These are phyloP conservation scores for Saccharomycopsis amapae DNA, from an alignment of 805 yeast genomes.

Conservation along the genomic window DNA sequence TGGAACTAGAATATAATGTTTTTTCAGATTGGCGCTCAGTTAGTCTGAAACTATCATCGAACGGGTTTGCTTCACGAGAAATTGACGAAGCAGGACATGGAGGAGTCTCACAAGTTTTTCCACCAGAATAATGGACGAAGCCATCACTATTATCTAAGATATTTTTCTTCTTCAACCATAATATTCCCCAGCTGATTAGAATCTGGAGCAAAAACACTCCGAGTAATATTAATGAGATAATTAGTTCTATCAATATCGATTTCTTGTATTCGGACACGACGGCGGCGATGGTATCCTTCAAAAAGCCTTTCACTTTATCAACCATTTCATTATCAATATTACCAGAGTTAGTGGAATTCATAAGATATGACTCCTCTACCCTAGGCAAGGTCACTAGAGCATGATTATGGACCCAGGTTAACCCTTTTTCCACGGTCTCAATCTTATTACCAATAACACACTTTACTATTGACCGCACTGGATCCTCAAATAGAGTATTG, in stretches of 20 bases:
- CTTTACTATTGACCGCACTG: slow-evolving; percentile 60
- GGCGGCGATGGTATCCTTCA: slow-evolving; percentile 25
- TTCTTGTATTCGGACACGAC: slow-evolving; percentile 31
- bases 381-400: slow-evolving; percentile 53
- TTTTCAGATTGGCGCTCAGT: too few species aligned
- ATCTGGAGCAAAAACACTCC: slow-evolving; percentile 44
- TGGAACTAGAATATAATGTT: too few species aligned
- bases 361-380: slow-evolving; percentile 29
- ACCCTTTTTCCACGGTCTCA: slow-evolving; percentile 55
- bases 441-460: slow-evolving; percentile 78
- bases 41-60: too few species aligned
- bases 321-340: slow-evolving; percentile 5
- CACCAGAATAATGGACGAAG: not conserved
- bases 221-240: slow-evolving; percentile 38
- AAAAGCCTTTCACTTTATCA: slow-evolving; percentile 21
- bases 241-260: slow-evolving; percentile 39
- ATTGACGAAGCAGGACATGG: too few species aligned
- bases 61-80: too few species aligned
- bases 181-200: slow-evolving; percentile 30
- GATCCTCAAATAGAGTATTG: slow-evolving; percentile 55
- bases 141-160: slow-evolving; percentile 2
- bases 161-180: slow-evolving; percentile 2
- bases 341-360: slow-evolving; percentile 10
- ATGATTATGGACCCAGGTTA: slow-evolving; percentile 70
- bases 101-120: too few species aligned